These are phyloP conservation scores for Micromonas commoda DNA, from an alignment of 139 green algal species.

Conservation along the genomic window DNA sequence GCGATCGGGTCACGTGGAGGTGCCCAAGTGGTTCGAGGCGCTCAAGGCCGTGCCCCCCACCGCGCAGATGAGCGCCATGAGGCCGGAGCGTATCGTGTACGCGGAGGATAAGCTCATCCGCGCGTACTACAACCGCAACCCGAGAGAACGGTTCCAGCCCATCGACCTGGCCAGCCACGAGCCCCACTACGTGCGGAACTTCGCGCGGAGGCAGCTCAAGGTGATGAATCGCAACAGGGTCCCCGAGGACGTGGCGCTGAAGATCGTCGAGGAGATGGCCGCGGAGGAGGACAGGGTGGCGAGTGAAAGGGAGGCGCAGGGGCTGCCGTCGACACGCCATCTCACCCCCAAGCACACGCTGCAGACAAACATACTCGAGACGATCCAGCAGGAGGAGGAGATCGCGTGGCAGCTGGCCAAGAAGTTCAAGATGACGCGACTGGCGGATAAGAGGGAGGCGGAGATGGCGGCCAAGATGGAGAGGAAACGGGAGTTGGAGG, in stretches of 20 bases:
- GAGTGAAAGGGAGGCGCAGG: not conserved
- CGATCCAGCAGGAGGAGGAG: not conserved
- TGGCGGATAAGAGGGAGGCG: not conserved
- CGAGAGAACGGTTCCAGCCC: not conserved
- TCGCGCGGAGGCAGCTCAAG: not conserved
- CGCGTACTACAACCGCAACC: constrained; percentile 5
- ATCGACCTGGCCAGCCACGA: not conserved
- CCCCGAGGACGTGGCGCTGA: not conserved
- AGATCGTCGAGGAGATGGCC: not conserved
- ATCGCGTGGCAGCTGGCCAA: not conserved
- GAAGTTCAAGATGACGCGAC: not conserved
- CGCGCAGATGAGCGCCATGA: not conserved
- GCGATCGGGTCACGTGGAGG: not conserved
- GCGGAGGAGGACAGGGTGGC: not conserved
- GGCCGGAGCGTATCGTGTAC: not conserved
- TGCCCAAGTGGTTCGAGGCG: not conserved
- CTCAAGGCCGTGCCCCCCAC: not conserved
- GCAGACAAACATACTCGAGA: not conserved
- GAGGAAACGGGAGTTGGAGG: not conserved
- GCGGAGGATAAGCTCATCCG: constrained; percentile 7
- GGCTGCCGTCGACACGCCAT: not conserved
- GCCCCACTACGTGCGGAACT: constrained; percentile 6
- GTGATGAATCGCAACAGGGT: not conserved
- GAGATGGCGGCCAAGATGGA: not conserved
- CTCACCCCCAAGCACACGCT: not conserved